A percentile compares a stretch with the other conserved stretches of the same genome.
Conservation (phyloP, 1,284 basidiomycete genomes). For the Ganoderma lingzhi region DNA sequence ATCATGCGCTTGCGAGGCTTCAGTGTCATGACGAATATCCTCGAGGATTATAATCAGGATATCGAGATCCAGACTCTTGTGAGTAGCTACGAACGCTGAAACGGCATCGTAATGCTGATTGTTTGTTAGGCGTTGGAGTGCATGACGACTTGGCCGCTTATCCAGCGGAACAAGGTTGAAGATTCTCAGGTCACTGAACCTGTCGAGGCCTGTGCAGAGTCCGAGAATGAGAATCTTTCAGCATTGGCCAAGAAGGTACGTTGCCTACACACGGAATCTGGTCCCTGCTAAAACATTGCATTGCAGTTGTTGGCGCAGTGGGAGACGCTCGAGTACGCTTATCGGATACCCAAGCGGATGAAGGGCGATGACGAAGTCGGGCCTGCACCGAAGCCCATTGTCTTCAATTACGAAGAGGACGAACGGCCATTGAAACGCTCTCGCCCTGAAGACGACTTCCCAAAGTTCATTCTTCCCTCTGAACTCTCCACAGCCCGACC, state of each 20-base stretch:
- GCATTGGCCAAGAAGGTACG: conserved; percentile 66
- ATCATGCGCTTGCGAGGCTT: conserved; percentile 96
- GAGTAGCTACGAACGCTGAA: conserved; percentile 32
- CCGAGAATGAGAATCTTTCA: conserved; percentile 65
- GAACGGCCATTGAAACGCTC: conserved; percentile 45
- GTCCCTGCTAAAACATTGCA: neutral
- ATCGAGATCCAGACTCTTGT: conserved; percentile 77
- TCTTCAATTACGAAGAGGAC: conserved; percentile 36
- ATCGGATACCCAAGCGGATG: conserved; percentile 84
- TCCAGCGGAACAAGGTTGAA: conserved; percentile 93
- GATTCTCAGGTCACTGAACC: conserved; percentile 82
- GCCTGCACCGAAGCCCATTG: conserved; percentile 17
- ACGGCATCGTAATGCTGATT: conserved; percentile 15
- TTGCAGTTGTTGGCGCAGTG: conserved; percentile 76
- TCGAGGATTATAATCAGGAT: conserved; percentile 84
- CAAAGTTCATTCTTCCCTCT: conserved; percentile 32
- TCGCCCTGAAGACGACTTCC: conserved; percentile 35
- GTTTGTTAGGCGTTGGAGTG: conserved; percentile 71
- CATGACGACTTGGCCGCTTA: conserved; percentile 84
- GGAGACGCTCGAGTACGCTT: conserved; percentile 78
- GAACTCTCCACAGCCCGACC: conserved; percentile 2
- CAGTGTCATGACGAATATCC: conserved; percentile 89
- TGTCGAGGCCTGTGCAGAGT: conserved; percentile 63
- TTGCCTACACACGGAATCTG: neutral
- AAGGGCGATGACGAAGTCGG: conserved; percentile 46